These are phyloP conservation scores for Liquidambar formosana DNA, from an alignment of 164 flowering plant genomes.

Conservation along the genomic window DNA sequence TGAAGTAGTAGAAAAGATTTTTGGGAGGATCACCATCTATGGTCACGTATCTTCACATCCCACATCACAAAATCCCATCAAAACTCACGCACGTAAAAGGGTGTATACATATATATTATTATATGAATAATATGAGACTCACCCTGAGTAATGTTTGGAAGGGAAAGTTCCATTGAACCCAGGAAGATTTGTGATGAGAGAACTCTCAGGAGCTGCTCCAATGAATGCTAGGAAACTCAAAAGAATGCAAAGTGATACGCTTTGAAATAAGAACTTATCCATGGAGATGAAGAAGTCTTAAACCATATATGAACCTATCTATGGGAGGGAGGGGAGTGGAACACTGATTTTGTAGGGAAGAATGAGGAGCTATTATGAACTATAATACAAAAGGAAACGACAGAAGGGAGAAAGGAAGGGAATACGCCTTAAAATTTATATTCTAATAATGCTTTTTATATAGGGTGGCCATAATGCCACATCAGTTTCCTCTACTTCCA, in stretches of 20 bases:
- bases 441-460: too few relatives aligned
- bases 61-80: neutral
- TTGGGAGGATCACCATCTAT: constrained; percentile 16
- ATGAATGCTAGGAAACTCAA: neutral
- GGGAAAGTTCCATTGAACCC: constrained; percentile 37
- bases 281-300: too few relatives aligned
- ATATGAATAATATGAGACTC: neutral
- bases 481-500: too few relatives aligned
- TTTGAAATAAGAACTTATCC: neutral
- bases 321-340: too few relatives aligned
- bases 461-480: too few relatives aligned
- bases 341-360: too few relatives aligned
- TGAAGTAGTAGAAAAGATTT: constrained; percentile 38
- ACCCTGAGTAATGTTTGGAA: constrained; percentile 43
- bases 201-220: constrained; percentile 26
- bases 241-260: constrained; percentile 12
- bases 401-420: too few relatives aligned
- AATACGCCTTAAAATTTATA: too few relatives aligned
- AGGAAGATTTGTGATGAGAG: constrained; percentile 31
- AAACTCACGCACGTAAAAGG: neutral
- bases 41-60: constrained; percentile 25
- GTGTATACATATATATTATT: too few relatives aligned
- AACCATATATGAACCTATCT: too few relatives aligned
- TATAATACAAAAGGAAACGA: too few relatives aligned
- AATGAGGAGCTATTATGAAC: too few relatives aligned